Evolutionary conservation across 352 stramenopile genomes (phyloP).

Genomic region (Phytophthora pinifolia): DNA sequence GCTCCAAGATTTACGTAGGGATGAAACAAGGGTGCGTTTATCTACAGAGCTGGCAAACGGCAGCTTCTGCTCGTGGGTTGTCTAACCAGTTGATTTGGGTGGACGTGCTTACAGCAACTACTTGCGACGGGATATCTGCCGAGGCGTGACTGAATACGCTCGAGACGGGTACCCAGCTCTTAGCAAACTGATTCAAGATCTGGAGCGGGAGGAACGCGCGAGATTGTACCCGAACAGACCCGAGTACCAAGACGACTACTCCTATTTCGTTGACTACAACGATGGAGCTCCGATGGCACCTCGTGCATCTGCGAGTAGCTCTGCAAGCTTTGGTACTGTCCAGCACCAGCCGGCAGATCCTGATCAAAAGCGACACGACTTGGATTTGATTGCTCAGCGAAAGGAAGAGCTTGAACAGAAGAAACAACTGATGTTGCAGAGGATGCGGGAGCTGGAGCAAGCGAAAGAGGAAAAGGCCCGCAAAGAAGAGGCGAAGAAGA

Average conservation of each 20-base stretch:
- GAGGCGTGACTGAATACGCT: slow-evolving; percentile 80
- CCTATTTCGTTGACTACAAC: slow-evolving; percentile 64
- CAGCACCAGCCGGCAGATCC: slow-evolving; percentile 13
- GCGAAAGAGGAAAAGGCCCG: slow-evolving; percentile 53
- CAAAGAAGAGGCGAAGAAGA: slow-evolving; percentile 45
- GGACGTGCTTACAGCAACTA: slow-evolving; percentile 43
- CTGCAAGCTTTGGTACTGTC: not conserved
- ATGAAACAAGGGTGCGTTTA: slow-evolving; percentile 76
- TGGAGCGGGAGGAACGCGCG: slow-evolving; percentile 54
- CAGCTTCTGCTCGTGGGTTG: not conserved
- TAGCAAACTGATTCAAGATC: slow-evolving; percentile 69
- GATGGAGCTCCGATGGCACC: slow-evolving; percentile 3
- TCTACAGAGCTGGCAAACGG: too few species aligned
- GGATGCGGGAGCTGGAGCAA: slow-evolving; percentile 45
- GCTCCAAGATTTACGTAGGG: slow-evolving; percentile 71
- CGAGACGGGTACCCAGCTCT: slow-evolving; percentile 69
- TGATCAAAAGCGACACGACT: slow-evolving; percentile 38
- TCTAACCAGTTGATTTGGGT: not conserved
- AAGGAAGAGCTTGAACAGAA: slow-evolving; percentile 62
- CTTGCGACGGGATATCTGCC: slow-evolving; percentile 69
- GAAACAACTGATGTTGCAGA: slow-evolving; percentile 53
- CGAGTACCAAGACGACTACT: slow-evolving; percentile 69
- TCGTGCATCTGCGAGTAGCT: slow-evolving; percentile 1
- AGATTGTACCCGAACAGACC: slow-evolving; percentile 62
- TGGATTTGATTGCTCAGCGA: slow-evolving; percentile 57